Evolutionary conservation across 257 asterid species (phyloP), one percentile per base, ranked within the genome.

Genomic region (Fraxinus anomala): DNA sequence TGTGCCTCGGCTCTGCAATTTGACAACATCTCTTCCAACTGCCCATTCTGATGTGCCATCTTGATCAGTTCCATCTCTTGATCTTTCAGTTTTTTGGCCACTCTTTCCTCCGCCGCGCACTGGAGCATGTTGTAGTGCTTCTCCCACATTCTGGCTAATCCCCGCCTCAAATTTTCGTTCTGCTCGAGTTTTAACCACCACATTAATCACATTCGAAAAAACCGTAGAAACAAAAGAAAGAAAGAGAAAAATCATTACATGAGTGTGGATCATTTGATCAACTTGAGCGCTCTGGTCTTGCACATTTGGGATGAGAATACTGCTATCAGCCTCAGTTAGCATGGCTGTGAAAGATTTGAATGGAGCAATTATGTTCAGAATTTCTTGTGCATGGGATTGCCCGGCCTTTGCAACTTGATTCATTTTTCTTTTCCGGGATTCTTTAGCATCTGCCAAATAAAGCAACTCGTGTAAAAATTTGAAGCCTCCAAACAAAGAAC

Each of bases 381-480:
- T 17, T 8, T 73, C 77, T 14, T 74, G 75, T 16, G 19, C 49
- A 2, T 24, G 75, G 0, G 74, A 7, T 1, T 6, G 69, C 31
- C 70, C 30, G n/a, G 82, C 5, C 6, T 74, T 70, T 23, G 19
- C 82, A 47, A 74, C 75, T 26, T 79, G 86, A 73, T 80, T 86
- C 86, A 80, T 67, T 80, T 86, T 88, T 73, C 89, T 80, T 76
- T 85, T 86, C 31, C 85, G 17, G 3, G 16, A 42, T 42, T 42
- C 51, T 12, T 42, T 75, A 2, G 84, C 19, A 30, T 34, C 6
- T 26, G 33, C 75, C 4, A 71, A 39, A 40, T 26, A 28, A 40
- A 9, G 21, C 6, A 24, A 72, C 12, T 10, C 16, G 31, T 0
- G 40, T 24, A 72, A 23, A 17, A 21, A 24, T 72, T 24, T 26